Conservation (phyloP, 495 filamentous ascomycete genomes). For the Aspergillus nidulans region DNA sequence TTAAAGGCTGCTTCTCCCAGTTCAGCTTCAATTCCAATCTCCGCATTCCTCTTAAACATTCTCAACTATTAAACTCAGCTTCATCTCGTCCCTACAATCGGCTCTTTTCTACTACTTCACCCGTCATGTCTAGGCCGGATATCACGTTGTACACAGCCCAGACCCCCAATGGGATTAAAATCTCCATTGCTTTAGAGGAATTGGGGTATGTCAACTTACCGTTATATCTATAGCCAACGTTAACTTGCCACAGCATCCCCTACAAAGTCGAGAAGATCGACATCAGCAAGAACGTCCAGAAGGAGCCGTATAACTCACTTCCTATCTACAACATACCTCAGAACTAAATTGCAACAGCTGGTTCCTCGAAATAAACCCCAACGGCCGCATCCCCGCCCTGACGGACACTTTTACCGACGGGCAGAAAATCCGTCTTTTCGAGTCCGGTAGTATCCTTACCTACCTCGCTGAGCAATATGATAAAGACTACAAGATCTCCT, state of each 20-base stretch:
- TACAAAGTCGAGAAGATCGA: constrained; percentile 67
- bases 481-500: constrained; percentile 76
- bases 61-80: neutral
- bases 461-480: constrained; percentile 83
- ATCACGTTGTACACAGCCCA: constrained; percentile 49
- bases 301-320: constrained; percentile 55
- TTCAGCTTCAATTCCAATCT: neutral
- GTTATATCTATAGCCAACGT: neutral
- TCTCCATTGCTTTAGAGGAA: constrained; percentile 88
- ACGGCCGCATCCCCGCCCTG: constrained; percentile 90
- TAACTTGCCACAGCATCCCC: constrained; percentile 33
- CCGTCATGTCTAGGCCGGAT: constrained; percentile 32
- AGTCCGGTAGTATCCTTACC: constrained; percentile 80
- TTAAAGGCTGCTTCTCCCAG: constrained; percentile 5
- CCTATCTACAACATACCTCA: neutral
- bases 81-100: neutral
- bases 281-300: constrained; percentile 70
- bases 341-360: constrained; percentile 38
- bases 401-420: constrained; percentile 74
- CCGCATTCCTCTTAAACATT: neutral
- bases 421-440: constrained; percentile 70
- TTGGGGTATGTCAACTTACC: constrained; percentile 47
- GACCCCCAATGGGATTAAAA: constrained; percentile 62
- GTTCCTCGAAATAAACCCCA: constrained; percentile 92
- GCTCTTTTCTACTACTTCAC: neutral